A percentile compares a stretch with the other conserved stretches of the same genome.
Conservation (phyloP, 176 grass and related monocot species). For the Stipa capillata region DNA sequence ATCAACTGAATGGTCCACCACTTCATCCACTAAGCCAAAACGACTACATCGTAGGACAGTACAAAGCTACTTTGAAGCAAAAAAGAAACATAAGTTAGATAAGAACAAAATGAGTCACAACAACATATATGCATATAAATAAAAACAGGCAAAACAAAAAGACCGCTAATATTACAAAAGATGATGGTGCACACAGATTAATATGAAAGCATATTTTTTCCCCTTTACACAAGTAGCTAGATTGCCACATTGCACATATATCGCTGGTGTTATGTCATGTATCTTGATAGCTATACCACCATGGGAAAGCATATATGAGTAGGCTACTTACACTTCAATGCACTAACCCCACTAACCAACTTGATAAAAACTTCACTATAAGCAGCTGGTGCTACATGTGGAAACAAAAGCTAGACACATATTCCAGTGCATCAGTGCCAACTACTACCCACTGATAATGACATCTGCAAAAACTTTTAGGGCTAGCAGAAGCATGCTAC, state of each 20-base stretch:
- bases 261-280: not conserved
- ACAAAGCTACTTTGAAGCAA: not conserved
- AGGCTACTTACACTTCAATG: not conserved
- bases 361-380: constrained; percentile 8
- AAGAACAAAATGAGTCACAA: not conserved
- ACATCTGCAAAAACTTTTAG: no score
- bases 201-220: not conserved
- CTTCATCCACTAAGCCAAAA: not conserved
- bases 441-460: not conserved
- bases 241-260: not conserved
- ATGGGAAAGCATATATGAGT: not conserved
- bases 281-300: not conserved
- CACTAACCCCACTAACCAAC: constrained; percentile 1
- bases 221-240: not conserved
- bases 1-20: not conserved
- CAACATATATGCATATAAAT: not conserved
- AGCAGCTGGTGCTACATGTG: not conserved
- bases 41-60: not conserved
- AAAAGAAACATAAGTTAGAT: not conserved
- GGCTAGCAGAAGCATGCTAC: no score
- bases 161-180: not conserved
- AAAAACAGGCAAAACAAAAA: not conserved
- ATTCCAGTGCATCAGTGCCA: constrained; percentile 9
- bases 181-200: not conserved
- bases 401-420: constrained; percentile 7